Percentiles rank a stretch among this genome's conserved stretches.
Evolutionary conservation across 306 rosid genomes (phyloP).

Genomic region (Psophocarpus tetragonolobus): DNA sequence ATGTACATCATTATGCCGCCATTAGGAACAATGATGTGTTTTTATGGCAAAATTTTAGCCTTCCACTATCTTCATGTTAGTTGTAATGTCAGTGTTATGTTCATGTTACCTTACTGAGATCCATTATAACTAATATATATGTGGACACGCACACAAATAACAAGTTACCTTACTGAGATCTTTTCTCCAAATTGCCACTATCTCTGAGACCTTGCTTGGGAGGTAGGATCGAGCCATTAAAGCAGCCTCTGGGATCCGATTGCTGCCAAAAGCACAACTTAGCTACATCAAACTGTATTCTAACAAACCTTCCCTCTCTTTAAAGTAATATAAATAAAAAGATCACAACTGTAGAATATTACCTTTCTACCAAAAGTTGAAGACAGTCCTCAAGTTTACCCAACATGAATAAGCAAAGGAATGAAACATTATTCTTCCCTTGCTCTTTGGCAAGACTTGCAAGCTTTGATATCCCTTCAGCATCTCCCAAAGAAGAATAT

Average conservation of each 20-base stretch:
- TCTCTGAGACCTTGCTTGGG: conserved; percentile 97
- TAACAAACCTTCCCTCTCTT: conserved; percentile 1
- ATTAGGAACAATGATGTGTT: no score
- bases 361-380: conserved; percentile 93
- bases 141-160: no score
- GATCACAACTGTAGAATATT: not conserved
- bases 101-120: no score
- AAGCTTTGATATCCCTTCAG: conserved; percentile 85
- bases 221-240: conserved; percentile 99
- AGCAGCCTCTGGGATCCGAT: conserved; percentile 99
- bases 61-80: no score
- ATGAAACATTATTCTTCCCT: conserved; percentile 98
- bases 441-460: conserved; percentile 94
- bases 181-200: conserved; percentile 95
- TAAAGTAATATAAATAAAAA: conserved; percentile 23
- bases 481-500: conserved; percentile 99
- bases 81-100: no score
- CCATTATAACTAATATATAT: conserved; percentile 1
- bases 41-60: no score
- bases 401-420: conserved; percentile 91
- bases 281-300: not conserved
- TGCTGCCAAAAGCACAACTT: conserved; percentile 58
- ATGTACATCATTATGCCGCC: no score
- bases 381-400: conserved; percentile 98
- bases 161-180: conserved; percentile 83